These are phyloP conservation scores for Vigna radiata DNA, from an alignment of 306 rosid genomes.

Conservation along the genomic window DNA sequence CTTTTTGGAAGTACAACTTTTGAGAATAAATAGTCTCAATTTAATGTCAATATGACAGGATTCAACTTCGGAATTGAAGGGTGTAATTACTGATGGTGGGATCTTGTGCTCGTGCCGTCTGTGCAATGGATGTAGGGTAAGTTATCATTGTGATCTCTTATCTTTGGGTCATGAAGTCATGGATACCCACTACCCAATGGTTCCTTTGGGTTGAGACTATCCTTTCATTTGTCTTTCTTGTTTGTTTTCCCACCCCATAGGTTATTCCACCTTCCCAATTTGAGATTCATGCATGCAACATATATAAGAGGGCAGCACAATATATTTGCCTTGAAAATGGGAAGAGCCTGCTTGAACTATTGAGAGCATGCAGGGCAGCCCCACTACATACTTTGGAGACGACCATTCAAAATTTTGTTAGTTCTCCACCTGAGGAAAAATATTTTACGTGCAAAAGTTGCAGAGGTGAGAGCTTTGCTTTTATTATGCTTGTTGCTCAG, in stretches of 20 bases:
- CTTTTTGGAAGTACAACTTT: not conserved
- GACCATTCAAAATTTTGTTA: constrained; percentile 76
- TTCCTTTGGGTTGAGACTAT: constrained; percentile 34
- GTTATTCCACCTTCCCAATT: constrained; percentile 92
- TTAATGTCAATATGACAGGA: constrained; percentile 60
- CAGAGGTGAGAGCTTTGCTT: constrained; percentile 69
- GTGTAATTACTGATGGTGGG: constrained; percentile 82
- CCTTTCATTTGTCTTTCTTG: constrained; percentile 41
- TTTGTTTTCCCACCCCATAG: constrained; percentile 47
- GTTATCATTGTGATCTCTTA: constrained; percentile 52
- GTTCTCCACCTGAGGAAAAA: constrained; percentile 70
- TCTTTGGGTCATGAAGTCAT: constrained; percentile 13
- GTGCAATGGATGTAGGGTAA: constrained; percentile 85
- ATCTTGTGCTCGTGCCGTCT: constrained; percentile 80
- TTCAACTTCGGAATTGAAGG: constrained; percentile 72
- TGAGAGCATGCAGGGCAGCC: constrained; percentile 82
- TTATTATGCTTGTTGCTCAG: constrained; percentile 23
- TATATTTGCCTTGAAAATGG: constrained; percentile 96
- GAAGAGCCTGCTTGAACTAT: constrained; percentile 86
- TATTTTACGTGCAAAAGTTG: constrained; percentile 82
- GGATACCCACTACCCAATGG: constrained; percentile 35
- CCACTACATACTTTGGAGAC: constrained; percentile 76
- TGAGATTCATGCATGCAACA: constrained; percentile 97
- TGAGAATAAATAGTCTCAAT: not conserved
- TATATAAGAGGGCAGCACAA: constrained; percentile 91